Percentiles rank a stretch among this genome's conserved stretches.
Evolutionary conservation across 148 eudicot genomes (phyloP).

Genomic region (Cornus suecica): DNA sequence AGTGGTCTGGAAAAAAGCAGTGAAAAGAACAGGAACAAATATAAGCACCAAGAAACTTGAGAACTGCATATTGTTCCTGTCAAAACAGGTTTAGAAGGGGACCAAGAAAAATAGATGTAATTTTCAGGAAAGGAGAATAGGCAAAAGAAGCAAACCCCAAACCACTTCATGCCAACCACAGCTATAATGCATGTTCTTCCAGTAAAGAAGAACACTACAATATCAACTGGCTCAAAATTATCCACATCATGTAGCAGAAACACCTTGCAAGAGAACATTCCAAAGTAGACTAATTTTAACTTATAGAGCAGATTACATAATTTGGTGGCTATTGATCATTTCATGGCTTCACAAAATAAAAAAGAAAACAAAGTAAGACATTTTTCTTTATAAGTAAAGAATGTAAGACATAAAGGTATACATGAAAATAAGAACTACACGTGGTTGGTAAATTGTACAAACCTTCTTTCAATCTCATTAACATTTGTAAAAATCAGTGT

Average conservation of each 20-base stretch:
- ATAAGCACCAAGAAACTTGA: too few relatives aligned
- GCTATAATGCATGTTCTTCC: too few relatives aligned
- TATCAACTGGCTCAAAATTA: too few relatives aligned
- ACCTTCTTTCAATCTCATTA: background rate
- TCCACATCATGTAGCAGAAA: too few relatives aligned
- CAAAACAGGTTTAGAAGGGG: too few relatives aligned
- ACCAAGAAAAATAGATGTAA: too few relatives aligned
- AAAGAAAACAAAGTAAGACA: background rate
- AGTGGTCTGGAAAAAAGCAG: too few relatives aligned
- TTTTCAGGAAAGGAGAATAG: too few relatives aligned
- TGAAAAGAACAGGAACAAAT: too few relatives aligned
- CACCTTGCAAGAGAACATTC: background rate
- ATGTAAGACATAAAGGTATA: background rate
- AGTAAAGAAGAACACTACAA: too few relatives aligned
- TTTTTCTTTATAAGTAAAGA: background rate
- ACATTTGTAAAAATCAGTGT: slow-evolving; percentile 87
- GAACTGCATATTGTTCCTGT: background rate
- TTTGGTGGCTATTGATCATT: background rate
- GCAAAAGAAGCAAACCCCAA: too few relatives aligned
- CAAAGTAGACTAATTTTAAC: background rate
- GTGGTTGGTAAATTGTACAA: background rate
- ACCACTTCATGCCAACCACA: too few relatives aligned
- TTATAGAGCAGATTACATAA: background rate
- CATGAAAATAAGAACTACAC: background rate
- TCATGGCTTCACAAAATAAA: background rate